Evolutionary conservation across 306 rosid genomes (phyloP).

Genomic region (Citrullus mucosospermus): DNA sequence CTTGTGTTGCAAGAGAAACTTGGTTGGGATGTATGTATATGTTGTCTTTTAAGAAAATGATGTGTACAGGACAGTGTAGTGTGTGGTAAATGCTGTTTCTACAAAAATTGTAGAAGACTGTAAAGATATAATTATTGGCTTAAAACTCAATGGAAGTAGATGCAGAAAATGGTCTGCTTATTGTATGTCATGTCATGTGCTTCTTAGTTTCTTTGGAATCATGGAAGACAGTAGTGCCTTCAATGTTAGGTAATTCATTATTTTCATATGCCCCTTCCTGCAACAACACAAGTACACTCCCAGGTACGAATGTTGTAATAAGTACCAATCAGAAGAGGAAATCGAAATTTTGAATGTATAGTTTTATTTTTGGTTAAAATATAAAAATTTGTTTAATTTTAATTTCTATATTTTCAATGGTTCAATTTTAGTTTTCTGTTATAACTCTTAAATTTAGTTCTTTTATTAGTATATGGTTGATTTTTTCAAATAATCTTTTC

Average conservation of each 20-base stretch:
- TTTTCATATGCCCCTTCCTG: neutral
- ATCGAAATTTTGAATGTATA: too few species aligned
- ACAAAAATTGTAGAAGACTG: conserved; percentile 11
- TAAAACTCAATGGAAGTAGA: neutral
- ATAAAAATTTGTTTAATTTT: too few species aligned
- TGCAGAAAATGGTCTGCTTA: neutral
- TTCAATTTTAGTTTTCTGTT: too few species aligned
- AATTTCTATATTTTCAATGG: too few species aligned
- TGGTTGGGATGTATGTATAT: neutral
- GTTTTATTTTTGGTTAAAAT: too few species aligned
- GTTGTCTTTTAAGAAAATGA: neutral
- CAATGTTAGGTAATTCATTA: neutral
- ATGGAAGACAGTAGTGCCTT: neutral
- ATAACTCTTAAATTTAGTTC: too few species aligned
- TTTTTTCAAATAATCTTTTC: too few species aligned
- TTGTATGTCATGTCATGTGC: neutral
- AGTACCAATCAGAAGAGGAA: neutral
- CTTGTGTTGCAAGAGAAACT: neutral
- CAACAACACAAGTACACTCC: neutral
- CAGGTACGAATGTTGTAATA: neutral
- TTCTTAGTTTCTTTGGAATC: neutral
- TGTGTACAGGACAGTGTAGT: conserved; percentile 11
- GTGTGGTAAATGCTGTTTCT: conserved; percentile 14
- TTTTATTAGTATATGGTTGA: too few species aligned
- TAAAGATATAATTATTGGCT: neutral